Conservation (phyloP, 208 protist genomes). For the Acanthamoeba triangularis region DNA sequence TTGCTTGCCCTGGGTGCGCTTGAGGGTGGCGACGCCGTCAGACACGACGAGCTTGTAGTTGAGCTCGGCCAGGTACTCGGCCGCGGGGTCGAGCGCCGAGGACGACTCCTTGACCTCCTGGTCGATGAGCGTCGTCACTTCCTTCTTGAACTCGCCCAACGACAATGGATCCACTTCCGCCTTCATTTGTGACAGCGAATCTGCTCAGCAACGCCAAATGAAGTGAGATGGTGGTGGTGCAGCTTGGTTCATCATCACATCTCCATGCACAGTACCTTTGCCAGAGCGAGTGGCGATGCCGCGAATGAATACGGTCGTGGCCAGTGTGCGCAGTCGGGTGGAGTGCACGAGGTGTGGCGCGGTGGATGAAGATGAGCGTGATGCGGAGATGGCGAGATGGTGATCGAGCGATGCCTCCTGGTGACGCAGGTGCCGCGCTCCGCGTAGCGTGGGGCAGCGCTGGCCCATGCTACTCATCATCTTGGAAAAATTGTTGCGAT, state of each 20-base stretch:
- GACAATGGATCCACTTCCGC: background rate
- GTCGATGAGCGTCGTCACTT: slow-evolving; percentile 28
- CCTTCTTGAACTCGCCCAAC: slow-evolving; percentile 44
- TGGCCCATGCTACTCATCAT: slow-evolving; percentile 40
- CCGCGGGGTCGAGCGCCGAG: background rate
- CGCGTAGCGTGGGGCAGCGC: background rate
- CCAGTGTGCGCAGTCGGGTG: slow-evolving; percentile 9
- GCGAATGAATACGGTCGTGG: slow-evolving; percentile 29
- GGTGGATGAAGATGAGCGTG: background rate
- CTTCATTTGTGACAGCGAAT: background rate
- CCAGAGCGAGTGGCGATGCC: slow-evolving; percentile 2
- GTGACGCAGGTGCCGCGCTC: background rate
- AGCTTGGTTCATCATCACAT: background rate
- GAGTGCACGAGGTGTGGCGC: background rate
- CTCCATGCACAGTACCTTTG: background rate
- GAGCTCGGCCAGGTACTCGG: slow-evolving; percentile 4
- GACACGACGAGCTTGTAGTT: background rate
- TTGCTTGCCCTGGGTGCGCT: slow-evolving; percentile 38
- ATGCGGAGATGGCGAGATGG: background rate
- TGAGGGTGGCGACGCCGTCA: slow-evolving; percentile 41
- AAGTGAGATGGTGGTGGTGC: too few species aligned
- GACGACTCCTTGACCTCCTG: background rate
- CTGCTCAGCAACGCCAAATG: background rate
- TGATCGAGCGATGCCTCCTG: background rate
- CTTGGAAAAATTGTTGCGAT: slow-evolving; percentile 64